Percentiles rank a stretch among this genome's conserved stretches.
Conservation (phyloP, 768 basidiomycete species). For the Rhodotorula taiwanensis region DNA sequence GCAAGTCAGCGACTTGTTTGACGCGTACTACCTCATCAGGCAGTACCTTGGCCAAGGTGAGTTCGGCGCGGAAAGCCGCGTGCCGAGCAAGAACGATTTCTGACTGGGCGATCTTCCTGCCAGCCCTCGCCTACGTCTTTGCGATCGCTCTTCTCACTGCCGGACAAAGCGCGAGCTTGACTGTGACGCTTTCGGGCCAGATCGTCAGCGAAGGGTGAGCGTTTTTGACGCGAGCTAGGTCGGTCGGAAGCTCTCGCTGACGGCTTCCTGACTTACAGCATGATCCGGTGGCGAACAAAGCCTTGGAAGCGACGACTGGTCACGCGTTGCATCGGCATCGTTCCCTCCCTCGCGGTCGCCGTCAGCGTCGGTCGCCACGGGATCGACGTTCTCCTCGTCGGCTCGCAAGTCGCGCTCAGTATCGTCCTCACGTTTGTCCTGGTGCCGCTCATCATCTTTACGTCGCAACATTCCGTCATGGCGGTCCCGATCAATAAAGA, state of each 20-base stretch:
- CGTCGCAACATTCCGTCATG: slow-evolving; percentile 25
- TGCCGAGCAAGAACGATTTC: no score
- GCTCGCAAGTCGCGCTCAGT: slow-evolving; percentile 73
- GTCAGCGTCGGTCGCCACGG: slow-evolving; percentile 62
- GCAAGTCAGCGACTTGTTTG: slow-evolving; percentile 58
- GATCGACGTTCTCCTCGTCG: slow-evolving; percentile 71
- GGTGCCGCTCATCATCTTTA: slow-evolving; percentile 32
- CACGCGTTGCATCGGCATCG: slow-evolving; percentile 71
- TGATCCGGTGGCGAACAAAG: slow-evolving; percentile 76
- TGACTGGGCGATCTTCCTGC: background rate
- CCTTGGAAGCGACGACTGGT: slow-evolving; percentile 62
- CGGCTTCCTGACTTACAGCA: slow-evolving; percentile 41
- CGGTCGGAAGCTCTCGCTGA: no score
- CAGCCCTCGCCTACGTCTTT: slow-evolving; percentile 77
- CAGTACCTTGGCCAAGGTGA: slow-evolving; percentile 60
- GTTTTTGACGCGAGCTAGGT: background rate
- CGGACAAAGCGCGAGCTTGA: slow-evolving; percentile 82
- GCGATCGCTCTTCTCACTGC: slow-evolving; percentile 76
- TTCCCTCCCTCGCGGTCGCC: slow-evolving; percentile 76
- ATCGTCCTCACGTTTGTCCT: slow-evolving; percentile 52
- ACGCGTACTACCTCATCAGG: slow-evolving; percentile 70
- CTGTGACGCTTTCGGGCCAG: slow-evolving; percentile 80
- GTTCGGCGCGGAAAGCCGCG: slow-evolving; percentile 34
- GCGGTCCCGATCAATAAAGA: slow-evolving; percentile 1
- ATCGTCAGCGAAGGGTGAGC: slow-evolving; percentile 71